Evolutionary conservation across 148 eudicot species (phyloP), one percentile per base, ranked within the genome.

Genomic region (Mesembryanthemum crystallinum): DNA sequence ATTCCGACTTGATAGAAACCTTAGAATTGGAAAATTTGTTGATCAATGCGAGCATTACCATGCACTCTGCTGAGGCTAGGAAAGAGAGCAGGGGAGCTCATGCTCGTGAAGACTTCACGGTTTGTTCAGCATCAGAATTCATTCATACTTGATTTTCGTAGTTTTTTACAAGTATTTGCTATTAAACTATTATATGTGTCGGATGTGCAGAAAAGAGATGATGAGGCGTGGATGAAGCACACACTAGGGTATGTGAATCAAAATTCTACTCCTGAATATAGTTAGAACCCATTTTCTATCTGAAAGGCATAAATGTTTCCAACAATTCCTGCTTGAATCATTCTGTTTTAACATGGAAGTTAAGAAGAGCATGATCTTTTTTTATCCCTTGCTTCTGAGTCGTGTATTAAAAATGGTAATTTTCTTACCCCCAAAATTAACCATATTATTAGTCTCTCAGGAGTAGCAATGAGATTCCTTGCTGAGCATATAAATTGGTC

Each of bases 51-150:
- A 87, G 97, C 77, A 82, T 95, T 70, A 95, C 99, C 52, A 92
- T 95, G 97, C 97, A 95, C 80, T 95, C 99, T 80, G 99, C 99
- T 47, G 99, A 95, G 82, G 99, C 99, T 28, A 90, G 99, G 83
- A 95, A 92, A 78, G 99, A 95, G 78, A 95, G 99, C 88, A 89
- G 99, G 84, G 96, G 96, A 79, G 93, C 98, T 10, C 96, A 90
- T 84, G 96, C 96, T 13, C 93, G 93, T 76, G 93, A 93, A 86
- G 98, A 93, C 81, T 91, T 93, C 81, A 80, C 90, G 82, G 98
- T 95, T 65, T 64, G 97, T 86, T 77, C 57, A 33, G 52, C 37
- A 67, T 15, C 35, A 62, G 28, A 45, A 63, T 37, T 47, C 64
- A 23, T 58, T 9, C 35, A 47, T 45, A 17, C 12, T 25, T 27